These are phyloP conservation scores for Diplosphaera chodatii DNA, from an alignment of 139 green algal genomes.

Conservation along the genomic window DNA sequence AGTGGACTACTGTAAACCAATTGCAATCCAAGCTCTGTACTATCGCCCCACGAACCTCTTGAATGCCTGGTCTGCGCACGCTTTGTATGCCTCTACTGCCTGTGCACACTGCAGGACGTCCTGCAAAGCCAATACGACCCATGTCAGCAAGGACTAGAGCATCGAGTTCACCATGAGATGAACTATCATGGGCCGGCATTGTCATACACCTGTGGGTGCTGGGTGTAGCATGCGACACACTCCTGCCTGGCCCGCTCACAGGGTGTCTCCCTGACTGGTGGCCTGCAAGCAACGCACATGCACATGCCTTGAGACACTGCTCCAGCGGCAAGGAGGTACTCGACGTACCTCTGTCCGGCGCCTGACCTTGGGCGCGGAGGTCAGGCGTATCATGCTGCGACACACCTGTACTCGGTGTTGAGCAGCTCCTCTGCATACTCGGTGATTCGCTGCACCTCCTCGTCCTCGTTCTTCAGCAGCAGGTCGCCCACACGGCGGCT, in stretches of 20 bases:
- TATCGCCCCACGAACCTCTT: not conserved
- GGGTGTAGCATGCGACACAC: not conserved
- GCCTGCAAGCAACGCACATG: too few species aligned
- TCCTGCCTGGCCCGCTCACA: not conserved
- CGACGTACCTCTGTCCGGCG: too few species aligned
- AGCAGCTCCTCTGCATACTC: slow-evolving; percentile 34
- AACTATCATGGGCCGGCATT: too few species aligned
- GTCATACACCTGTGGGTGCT: not conserved
- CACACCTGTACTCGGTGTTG: slow-evolving; percentile 25
- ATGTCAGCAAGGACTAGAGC: too few species aligned
- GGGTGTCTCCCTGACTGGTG: not conserved
- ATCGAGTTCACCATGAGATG: too few species aligned
- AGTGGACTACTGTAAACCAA: too few species aligned
- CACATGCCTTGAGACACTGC: too few species aligned
- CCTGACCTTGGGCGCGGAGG: too few species aligned
- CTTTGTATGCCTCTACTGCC: not conserved
- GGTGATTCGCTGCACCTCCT: slow-evolving; percentile 32
- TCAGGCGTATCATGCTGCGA: too few species aligned
- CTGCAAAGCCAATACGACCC: too few species aligned
- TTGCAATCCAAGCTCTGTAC: too few species aligned
- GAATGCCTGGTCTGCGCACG: not conserved
- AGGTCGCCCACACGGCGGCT: slow-evolving; percentile 32
- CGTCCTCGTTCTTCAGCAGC: slow-evolving; percentile 41
- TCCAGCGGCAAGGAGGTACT: too few species aligned
- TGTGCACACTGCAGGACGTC: not conserved